Percentiles rank a stretch among this genome's conserved stretches.
Evolutionary conservation across 2,329 filamentous ascomycete genomes (phyloP).

Genomic region (Colletotrichum sp.): DNA sequence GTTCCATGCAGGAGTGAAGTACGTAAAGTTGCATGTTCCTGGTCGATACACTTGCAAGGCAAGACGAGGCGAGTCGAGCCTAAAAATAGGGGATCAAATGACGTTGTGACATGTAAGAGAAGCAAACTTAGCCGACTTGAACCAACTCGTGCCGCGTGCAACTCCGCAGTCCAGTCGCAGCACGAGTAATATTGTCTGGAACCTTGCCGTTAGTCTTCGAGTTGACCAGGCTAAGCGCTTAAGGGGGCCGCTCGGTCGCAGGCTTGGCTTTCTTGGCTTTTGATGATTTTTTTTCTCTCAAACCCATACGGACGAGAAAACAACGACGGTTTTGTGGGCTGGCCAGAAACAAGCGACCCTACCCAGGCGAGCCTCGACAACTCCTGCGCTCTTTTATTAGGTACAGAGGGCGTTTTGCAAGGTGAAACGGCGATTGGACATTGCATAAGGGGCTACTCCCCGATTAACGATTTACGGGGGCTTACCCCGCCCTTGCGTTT

Average conservation of each 20-base stretch:
- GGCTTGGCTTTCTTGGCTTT: not conserved
- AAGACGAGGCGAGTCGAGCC: slow-evolving; percentile 16
- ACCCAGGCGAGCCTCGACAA: not conserved
- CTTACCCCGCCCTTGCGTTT: slow-evolving; percentile 22
- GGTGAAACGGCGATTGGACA: slow-evolving; percentile 2
- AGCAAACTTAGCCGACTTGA: slow-evolving; percentile 19
- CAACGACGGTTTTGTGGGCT: not conserved
- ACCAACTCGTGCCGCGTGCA: slow-evolving; percentile 3
- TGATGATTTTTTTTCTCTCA: not conserved
- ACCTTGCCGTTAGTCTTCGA: slow-evolving; percentile 10
- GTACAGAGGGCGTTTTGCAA: not conserved
- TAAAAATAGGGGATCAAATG: slow-evolving; percentile 10
- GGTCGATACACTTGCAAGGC: slow-evolving; percentile 10
- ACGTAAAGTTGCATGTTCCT: slow-evolving; percentile 15
- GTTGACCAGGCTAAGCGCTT: not conserved
- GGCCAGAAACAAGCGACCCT: not conserved
- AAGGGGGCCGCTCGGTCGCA: not conserved
- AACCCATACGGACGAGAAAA: not conserved
- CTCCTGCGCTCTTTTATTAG: not conserved
- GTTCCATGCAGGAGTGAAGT: slow-evolving; percentile 16
- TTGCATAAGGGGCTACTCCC: slow-evolving; percentile 9
- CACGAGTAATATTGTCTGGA: not conserved
- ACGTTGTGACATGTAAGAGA: slow-evolving; percentile 16
- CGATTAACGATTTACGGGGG: slow-evolving; percentile 16
- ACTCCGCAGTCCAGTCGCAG: slow-evolving; percentile 1